Evolutionary conservation across 768 basidiomycete species (phyloP).

Genomic region (Steccherinum ochraceum): DNA sequence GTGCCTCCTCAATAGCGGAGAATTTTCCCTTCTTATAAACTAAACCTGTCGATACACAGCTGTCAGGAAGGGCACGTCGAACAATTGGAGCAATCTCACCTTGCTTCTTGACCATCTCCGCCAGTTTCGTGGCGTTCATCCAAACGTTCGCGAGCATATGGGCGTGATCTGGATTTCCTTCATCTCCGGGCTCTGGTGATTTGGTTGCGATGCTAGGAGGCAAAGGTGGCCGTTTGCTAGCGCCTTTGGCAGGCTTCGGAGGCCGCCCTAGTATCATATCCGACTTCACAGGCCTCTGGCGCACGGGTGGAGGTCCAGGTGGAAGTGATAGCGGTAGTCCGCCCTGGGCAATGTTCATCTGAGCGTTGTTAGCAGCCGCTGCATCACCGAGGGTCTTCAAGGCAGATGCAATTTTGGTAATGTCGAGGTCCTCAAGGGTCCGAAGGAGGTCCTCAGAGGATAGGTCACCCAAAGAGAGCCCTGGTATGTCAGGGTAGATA

Average conservation of each 20-base stretch:
- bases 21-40: conserved; percentile 87
- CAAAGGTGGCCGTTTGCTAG: conserved; percentile 2
- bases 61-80: not conserved
- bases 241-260: conserved; percentile 24
- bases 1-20: conserved; percentile 69
- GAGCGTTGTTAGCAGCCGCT: conserved; percentile 35
- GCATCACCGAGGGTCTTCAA: conserved; percentile 61
- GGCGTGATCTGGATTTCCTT: conserved; percentile 50
- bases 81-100: conserved; percentile 32
- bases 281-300: conserved; percentile 37
- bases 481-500: conserved; percentile 21
- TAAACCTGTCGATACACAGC: conserved; percentile 46
- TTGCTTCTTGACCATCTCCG: conserved; percentile 61
- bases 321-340: conserved; percentile 5
- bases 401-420: conserved; percentile 62
- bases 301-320: conserved; percentile 28
- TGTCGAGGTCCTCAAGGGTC: conserved; percentile 65
- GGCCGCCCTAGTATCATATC: conserved; percentile 36
- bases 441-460: conserved; percentile 73
- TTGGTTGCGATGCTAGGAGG: conserved; percentile 5
- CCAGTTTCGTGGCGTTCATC: conserved; percentile 63
- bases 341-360: conserved; percentile 22
- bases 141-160: conserved; percentile 72
- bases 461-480: conserved; percentile 29
- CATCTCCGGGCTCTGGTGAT: conserved; percentile 25